Evolutionary conservation across 2,329 filamentous ascomycete genomes (phyloP).

Genomic region (Ophiostoma ips): DNA sequence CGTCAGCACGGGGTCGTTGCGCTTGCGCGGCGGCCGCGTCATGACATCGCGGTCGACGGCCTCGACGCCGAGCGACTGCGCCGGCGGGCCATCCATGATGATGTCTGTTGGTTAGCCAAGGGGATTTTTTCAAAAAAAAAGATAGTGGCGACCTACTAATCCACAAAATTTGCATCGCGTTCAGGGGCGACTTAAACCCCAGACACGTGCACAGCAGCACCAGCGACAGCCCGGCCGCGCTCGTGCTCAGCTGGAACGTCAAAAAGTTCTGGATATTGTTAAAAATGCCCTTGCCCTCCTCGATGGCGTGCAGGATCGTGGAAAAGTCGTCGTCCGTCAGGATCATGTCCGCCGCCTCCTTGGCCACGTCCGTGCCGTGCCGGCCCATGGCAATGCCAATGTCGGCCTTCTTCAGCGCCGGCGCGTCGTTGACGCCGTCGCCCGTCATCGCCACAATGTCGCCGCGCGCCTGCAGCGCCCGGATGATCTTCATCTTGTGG

Average conservation of each 20-base stretch:
- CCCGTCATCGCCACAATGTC: constrained; percentile 99
- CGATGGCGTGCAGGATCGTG: constrained; percentile 86
- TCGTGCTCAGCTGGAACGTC: constrained; percentile 95
- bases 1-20: constrained; percentile 85
- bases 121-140: not conserved
- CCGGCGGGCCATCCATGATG: constrained; percentile 97
- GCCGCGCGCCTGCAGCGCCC: constrained; percentile 76
- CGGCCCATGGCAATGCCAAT: constrained; percentile 97
- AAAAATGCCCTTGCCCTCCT: constrained; percentile 98
- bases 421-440: constrained; percentile 94
- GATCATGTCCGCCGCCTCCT: constrained; percentile 91
- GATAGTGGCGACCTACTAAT: constrained; percentile 59
- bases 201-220: constrained; percentile 87
- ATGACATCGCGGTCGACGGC: constrained; percentile 90
- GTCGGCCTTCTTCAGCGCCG: constrained; percentile 90
- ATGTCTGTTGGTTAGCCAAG: constrained; percentile 52
- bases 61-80: constrained; percentile 92
- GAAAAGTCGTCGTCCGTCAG: constrained; percentile 81
- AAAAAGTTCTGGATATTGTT: constrained; percentile 99
- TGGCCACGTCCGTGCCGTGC: constrained; percentile 90
- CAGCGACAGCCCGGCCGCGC: constrained; percentile 79
- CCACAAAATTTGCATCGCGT: constrained; percentile 99
- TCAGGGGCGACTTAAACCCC: constrained; percentile 88
- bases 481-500: constrained; percentile 95
- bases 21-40: constrained; percentile 73